These are phyloP conservation scores for Epichloe uncinata DNA, from an alignment of 2,329 filamentous ascomycete species.

Conservation along the genomic window DNA sequence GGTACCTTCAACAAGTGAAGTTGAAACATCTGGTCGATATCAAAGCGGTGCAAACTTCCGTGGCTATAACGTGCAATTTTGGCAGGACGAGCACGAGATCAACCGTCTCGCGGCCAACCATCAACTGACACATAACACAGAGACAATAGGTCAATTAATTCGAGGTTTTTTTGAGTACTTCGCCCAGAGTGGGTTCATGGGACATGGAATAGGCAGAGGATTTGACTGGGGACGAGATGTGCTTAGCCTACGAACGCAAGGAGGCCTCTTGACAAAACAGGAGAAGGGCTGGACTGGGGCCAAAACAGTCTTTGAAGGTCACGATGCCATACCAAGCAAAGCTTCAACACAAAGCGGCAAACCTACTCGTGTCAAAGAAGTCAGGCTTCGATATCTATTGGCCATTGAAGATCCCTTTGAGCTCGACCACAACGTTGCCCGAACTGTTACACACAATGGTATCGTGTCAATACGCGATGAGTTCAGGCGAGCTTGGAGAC, in stretches of 20 bases:
- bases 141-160: slow-evolving; percentile 58
- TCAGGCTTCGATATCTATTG: slow-evolving; percentile 70
- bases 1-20: slow-evolving; percentile 28
- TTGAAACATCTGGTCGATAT: slow-evolving; percentile 11
- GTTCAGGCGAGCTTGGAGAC: slow-evolving; percentile 65
- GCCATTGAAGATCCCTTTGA: slow-evolving; percentile 92
- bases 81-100: slow-evolving; percentile 62
- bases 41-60: slow-evolving; percentile 30
- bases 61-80: slow-evolving; percentile 63
- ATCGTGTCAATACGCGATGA: slow-evolving; percentile 75
- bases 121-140: slow-evolving; percentile 52
- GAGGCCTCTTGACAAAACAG: slow-evolving; percentile 61
- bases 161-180: slow-evolving; percentile 85
- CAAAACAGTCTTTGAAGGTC: slow-evolving; percentile 50
- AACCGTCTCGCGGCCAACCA: slow-evolving; percentile 41
- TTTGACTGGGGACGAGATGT: slow-evolving; percentile 78
- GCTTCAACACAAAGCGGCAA: slow-evolving; percentile 13
- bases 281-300: slow-evolving; percentile 81
- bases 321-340: slow-evolving; percentile 14
- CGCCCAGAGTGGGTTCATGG: slow-evolving; percentile 44
- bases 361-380: slow-evolving; percentile 43
- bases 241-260: slow-evolving; percentile 58
- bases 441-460: slow-evolving; percentile 72
- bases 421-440: slow-evolving; percentile 72
- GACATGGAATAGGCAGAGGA: slow-evolving; percentile 34